phyloP scores from a whole-genome alignment of 805 yeast species.

The baker's yeast (Saccharomyces cerevisiae) region DNA sequence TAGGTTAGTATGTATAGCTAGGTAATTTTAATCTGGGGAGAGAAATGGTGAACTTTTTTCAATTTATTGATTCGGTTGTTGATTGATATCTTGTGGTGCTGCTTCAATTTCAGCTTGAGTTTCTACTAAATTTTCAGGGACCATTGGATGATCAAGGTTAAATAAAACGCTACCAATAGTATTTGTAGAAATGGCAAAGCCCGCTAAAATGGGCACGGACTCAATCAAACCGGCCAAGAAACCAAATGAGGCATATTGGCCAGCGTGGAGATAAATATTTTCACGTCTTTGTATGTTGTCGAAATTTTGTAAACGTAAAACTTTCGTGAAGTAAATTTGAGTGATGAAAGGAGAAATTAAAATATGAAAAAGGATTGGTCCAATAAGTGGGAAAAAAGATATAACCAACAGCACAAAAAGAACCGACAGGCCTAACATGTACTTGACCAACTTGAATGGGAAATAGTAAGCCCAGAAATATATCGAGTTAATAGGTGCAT shows the following conservation, averaged over 20 bases:
- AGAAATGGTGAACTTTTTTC: not conserved
- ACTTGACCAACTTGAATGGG: constrained; percentile 20
- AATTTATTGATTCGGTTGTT: not conserved
- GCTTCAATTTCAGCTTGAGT: not conserved
- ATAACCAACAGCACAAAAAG: constrained; percentile 12
- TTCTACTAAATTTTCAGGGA: not conserved
- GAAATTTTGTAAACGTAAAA: constrained; percentile 15
- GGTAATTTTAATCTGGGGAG: not conserved
- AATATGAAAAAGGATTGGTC: constrained; percentile 23
- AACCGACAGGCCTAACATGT: constrained; percentile 11
- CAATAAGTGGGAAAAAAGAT: constrained; percentile 24
- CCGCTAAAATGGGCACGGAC: constrained; percentile 23
- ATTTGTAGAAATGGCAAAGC: constrained; percentile 19
- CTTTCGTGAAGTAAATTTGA: constrained; percentile 23
- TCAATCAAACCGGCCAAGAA: constrained; percentile 24
- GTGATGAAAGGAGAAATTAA: constrained; percentile 24
- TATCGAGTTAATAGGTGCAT: constrained; percentile 19
- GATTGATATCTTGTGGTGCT: not conserved
- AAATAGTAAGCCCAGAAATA: constrained; percentile 27
- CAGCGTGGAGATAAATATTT: constrained; percentile 19
- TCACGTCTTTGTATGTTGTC: constrained; percentile 17
- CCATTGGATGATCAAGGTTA: not conserved
- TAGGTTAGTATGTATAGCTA: not conserved
- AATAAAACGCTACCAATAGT: constrained; percentile 19
- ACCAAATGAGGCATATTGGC: constrained; percentile 27